A percentile compares a stretch with the other conserved stretches of the same genome.
These are phyloP conservation scores for Suhomyces choctaworum DNA, from an alignment of 1,139 yeast species.

Conservation along the genomic window DNA sequence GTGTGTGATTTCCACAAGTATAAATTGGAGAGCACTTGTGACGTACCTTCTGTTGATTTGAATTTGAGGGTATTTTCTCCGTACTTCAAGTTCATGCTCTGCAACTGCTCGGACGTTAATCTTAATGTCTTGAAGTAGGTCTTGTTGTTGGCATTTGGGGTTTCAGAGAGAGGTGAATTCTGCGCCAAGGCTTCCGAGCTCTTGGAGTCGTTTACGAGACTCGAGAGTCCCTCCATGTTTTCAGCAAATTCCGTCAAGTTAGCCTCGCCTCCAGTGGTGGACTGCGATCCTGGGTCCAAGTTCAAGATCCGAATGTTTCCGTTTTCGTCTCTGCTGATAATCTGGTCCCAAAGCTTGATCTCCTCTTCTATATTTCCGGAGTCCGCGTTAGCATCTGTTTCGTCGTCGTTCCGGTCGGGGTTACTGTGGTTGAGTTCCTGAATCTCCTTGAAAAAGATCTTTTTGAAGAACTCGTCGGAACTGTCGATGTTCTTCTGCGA, in stretches of 20 bases:
- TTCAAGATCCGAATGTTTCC: slow-evolving; percentile 67
- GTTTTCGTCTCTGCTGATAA: slow-evolving; percentile 56
- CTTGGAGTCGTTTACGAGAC: slow-evolving; percentile 17
- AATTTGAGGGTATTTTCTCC: slow-evolving; percentile 82
- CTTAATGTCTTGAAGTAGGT: slow-evolving; percentile 83
- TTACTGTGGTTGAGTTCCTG: slow-evolving; percentile 25
- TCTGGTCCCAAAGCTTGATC: slow-evolving; percentile 36
- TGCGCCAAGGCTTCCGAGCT: neutral
- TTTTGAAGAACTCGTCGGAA: slow-evolving; percentile 69
- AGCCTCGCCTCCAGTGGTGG: slow-evolving; percentile 5
- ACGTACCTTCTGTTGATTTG: slow-evolving; percentile 78
- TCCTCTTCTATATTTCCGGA: slow-evolving; percentile 23
- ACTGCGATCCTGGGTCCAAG: slow-evolving; percentile 11
- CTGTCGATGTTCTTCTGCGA: slow-evolving; percentile 66
- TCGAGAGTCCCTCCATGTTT: slow-evolving; percentile 15
- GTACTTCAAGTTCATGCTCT: slow-evolving; percentile 65
- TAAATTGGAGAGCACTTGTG: slow-evolving; percentile 70
- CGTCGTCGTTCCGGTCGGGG: slow-evolving; percentile 17
- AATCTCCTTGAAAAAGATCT: slow-evolving; percentile 62
- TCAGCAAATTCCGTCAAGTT: slow-evolving; percentile 12
- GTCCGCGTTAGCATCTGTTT: slow-evolving; percentile 14
- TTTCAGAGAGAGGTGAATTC: slow-evolving; percentile 2
- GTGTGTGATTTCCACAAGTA: slow-evolving; percentile 82
- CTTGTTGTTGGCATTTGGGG: slow-evolving; percentile 20
- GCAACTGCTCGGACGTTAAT: slow-evolving; percentile 86